phyloP scores from a whole-genome alignment of 108 stramenopile genomes.

The Schizochytrium sp. region DNA sequence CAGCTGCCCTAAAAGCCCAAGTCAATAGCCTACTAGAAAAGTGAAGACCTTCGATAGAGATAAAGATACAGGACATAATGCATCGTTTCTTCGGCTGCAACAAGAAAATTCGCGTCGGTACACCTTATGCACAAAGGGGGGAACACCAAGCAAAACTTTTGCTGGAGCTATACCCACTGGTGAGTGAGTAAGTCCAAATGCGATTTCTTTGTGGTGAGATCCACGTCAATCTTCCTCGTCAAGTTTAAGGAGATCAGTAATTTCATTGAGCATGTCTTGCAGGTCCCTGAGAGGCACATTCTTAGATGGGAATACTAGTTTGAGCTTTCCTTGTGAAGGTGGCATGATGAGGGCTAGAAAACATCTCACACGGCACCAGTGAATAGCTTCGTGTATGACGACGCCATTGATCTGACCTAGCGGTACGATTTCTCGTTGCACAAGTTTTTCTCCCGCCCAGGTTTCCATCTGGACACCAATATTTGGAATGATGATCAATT shows the following conservation, averaged over 20 bases:
- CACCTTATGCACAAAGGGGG: no score
- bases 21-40: no score
- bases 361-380: neutral
- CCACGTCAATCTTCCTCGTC: neutral
- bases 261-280: neutral
- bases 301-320: neutral
- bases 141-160: no score
- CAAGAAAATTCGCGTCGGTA: no score
- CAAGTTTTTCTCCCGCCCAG: neutral
- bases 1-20: no score
- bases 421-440: neutral
- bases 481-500: neutral
- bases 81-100: no score
- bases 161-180: neutral
- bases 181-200: neutral
- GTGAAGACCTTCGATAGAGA: no score
- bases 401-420: neutral
- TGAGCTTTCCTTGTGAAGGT: neutral
- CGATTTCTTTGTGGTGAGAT: neutral
- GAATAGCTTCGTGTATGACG: neutral
- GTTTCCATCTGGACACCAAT: slow-evolving; percentile 2
- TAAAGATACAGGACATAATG: no score
- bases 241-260: neutral
- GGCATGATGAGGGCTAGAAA: neutral
- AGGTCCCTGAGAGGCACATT: neutral